Evolutionary conservation across 2,329 filamentous ascomycete species (phyloP), one percentile per base, ranked within the genome.

Genomic region (Davidsoniella virescens): DNA sequence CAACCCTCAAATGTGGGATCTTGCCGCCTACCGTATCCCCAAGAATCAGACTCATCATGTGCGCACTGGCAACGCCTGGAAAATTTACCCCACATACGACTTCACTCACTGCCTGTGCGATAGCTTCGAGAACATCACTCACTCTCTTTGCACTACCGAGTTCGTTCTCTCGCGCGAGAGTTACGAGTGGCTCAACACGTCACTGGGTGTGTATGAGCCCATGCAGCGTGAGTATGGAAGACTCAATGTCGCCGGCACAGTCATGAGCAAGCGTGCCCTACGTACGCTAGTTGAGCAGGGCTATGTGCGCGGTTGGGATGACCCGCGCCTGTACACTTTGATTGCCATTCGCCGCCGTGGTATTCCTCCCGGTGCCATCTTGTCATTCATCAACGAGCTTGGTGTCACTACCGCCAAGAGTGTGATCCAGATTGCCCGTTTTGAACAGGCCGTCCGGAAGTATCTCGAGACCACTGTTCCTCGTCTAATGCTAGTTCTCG

Each of bases 1-100:
- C 26, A 95, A 95, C 63, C 87, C 88, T 5, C 86, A 94, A 65
- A 88, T 94, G 84, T 95, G 90, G 90, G 90, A 96, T 70, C 67
- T 94, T 49, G 84, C 85, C 2, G 90, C 90, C 14, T 96, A 94
- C 65, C 79, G 90, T 54, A 81, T 96, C 50, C 73, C 87, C 54
- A 76, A 82, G 59, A 79, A 84, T 40, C 67, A 76, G 52, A 71
- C 71, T 54, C 73, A 79, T 41, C 87, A 94, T 62, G 79, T 86
- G 64, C 76, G 85, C 36, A 94, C 88, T 0, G 86, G 84, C 26
- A 70, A 76, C 56, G 79, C 82, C 61, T 96, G 88, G 87, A 82
- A 80, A 64, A 94, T 95, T 55, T 95, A 94, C 63, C 92, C 92
- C 0, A 93, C 90, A 0, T 95, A 95, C 60, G 88, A 94, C 63